phyloP scores from a whole-genome alignment of 768 basidiomycete genomes.

The Hygrophoropsis aurantiaca region DNA sequence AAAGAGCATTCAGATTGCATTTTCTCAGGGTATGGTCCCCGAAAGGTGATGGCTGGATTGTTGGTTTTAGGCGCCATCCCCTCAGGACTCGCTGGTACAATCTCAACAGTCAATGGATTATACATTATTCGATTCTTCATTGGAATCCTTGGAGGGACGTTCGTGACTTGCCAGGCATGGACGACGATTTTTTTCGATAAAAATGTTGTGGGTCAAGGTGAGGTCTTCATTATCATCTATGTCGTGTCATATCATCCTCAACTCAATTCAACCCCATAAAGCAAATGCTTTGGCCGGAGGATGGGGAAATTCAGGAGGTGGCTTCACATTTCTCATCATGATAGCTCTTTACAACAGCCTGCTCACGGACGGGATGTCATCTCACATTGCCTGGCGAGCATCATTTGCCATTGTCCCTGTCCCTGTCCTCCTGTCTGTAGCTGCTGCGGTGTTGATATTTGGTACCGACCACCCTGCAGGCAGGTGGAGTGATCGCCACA shows the following conservation, averaged over 20 bases:
- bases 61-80: conserved; percentile 58
- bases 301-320: conserved; percentile 50
- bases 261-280: conserved; percentile 22
- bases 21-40: conserved; percentile 42
- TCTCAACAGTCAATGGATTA: conserved; percentile 38
- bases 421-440: conserved; percentile 47
- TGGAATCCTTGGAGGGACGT: conserved; percentile 59
- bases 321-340: conserved; percentile 59
- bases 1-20: neutral
- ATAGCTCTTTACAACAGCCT: conserved; percentile 47
- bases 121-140: conserved; percentile 56
- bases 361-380: conserved; percentile 32
- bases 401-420: conserved; percentile 58
- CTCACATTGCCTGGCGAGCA: conserved; percentile 51
- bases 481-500: conserved; percentile 49
- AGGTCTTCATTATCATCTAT: neutral
- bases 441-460: conserved; percentile 39
- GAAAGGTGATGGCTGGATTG: conserved; percentile 53
- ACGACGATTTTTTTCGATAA: conserved; percentile 63
- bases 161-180: conserved; percentile 63
- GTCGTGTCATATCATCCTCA: neutral
- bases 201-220: conserved; percentile 38
- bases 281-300: conserved; percentile 58
- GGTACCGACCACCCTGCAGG: conserved; percentile 58
- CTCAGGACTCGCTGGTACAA: conserved; percentile 55